phyloP scores from a whole-genome alignment of 2,329 filamentous ascomycete species.

The Tolypocladium capitatum region DNA sequence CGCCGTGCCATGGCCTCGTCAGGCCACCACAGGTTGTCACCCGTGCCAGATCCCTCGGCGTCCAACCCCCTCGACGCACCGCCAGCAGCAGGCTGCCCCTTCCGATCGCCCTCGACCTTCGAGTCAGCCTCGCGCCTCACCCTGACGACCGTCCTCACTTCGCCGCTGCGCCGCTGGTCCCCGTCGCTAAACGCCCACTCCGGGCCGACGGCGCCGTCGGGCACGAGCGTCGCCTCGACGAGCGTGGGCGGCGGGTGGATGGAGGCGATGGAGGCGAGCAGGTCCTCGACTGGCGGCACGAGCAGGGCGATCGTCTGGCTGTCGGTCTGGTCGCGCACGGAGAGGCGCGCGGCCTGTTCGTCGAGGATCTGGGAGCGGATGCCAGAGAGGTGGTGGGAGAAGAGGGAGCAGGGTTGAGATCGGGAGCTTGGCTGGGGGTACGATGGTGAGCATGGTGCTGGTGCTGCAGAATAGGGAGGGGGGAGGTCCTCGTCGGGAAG shows the following conservation, averaged over 20 bases:
- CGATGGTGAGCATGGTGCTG: background rate
- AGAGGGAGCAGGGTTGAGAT: slow-evolving; percentile 13
- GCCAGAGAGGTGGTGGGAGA: slow-evolving; percentile 20
- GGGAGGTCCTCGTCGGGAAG: background rate
- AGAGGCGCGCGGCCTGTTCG: slow-evolving; percentile 18
- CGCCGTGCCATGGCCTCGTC: slow-evolving; percentile 32
- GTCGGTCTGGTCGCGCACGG: slow-evolving; percentile 23
- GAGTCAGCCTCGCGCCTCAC: slow-evolving; percentile 7
- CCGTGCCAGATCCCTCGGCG: slow-evolving; percentile 1
- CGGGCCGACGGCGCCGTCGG: slow-evolving; percentile 23
- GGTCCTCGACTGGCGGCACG: slow-evolving; percentile 26
- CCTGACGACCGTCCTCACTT: slow-evolving; percentile 18
- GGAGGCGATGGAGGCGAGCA: slow-evolving; percentile 25
- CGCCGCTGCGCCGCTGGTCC: slow-evolving; percentile 14
- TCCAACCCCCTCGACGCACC: too few species aligned
- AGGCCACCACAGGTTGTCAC: slow-evolving; percentile 28
- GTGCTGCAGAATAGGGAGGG: background rate
- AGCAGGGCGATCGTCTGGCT: slow-evolving; percentile 24
- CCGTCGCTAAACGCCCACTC: slow-evolving; percentile 23
- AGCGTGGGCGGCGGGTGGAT: slow-evolving; percentile 17
- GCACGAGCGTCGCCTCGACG: slow-evolving; percentile 32
- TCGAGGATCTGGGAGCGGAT: slow-evolving; percentile 24
- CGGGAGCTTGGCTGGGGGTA: background rate
- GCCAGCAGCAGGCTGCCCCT: slow-evolving; percentile 2
- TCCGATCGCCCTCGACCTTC: slow-evolving; percentile 1